Evolutionary conservation across 352 stramenopile genomes (phyloP).

Genomic region (Phytophthora kernoviae): DNA sequence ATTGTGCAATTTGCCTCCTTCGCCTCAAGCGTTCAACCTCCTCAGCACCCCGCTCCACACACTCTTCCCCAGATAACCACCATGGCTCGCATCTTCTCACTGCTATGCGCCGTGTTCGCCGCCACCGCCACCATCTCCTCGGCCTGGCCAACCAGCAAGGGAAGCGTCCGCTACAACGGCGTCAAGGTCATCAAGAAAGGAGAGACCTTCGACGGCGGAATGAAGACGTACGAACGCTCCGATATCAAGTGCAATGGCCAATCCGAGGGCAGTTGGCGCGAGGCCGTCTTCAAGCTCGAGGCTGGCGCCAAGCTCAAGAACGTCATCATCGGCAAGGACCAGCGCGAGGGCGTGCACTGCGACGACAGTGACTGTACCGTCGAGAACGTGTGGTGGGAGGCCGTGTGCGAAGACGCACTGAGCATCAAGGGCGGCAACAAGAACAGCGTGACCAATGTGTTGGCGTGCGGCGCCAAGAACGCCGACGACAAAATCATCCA

Average conservation of each 20-base stretch:
- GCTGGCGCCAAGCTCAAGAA: slow-evolving; percentile 41
- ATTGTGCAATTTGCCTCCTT: slow-evolving; percentile 29
- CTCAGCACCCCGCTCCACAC: neutral
- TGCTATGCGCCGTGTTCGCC: slow-evolving; percentile 14
- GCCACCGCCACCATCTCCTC: slow-evolving; percentile 16
- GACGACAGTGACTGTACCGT: slow-evolving; percentile 31
- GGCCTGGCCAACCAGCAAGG: slow-evolving; percentile 26
- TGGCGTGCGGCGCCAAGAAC: slow-evolving; percentile 17
- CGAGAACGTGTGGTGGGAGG: slow-evolving; percentile 36
- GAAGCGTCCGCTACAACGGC: slow-evolving; percentile 22
- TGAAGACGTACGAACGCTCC: slow-evolving; percentile 60
- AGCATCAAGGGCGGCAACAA: slow-evolving; percentile 46
- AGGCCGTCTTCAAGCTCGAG: slow-evolving; percentile 35
- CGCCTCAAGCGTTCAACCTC: slow-evolving; percentile 12
- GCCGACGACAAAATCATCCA: slow-evolving; percentile 36
- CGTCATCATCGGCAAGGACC: slow-evolving; percentile 39
- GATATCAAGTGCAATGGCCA: slow-evolving; percentile 40
- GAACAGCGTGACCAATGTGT: slow-evolving; percentile 36
- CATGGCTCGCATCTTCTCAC: slow-evolving; percentile 17
- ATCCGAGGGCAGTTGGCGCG: slow-evolving; percentile 15
- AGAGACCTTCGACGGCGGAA: slow-evolving; percentile 47
- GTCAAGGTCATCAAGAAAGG: slow-evolving; percentile 43
- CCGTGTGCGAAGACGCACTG: slow-evolving; percentile 43
- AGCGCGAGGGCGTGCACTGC: slow-evolving; percentile 35
- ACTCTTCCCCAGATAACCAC: neutral